Evolutionary conservation across 306 rosid genomes (phyloP), one percentile per base, ranked within the genome.

Genomic region (Dalbergia cultrata): DNA sequence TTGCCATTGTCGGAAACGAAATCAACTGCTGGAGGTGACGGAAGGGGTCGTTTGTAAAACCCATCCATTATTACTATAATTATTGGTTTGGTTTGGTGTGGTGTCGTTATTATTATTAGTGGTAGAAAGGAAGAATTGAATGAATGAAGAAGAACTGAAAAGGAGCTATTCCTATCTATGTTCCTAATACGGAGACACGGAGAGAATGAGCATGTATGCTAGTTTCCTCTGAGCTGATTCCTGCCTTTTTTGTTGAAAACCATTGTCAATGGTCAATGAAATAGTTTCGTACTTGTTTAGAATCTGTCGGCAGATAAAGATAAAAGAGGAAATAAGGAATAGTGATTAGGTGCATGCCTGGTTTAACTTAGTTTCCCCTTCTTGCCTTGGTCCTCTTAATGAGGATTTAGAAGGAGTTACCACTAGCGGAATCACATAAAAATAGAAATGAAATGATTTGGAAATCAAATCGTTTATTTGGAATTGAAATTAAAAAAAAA

Each of bases 21-120:
- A 31, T 80, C 84, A 73, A 80, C 74, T 13, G 80, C 80, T 3
- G 80, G 84, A 73, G 84, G 84, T 8, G 80, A 72, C 16, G 79
- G 54, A 54, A 80, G 80, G 13, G 59, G 34, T 39, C 64, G 17
- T 49, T 73, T 80, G 80, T 80, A 80, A 18, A 73, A 80, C 6
- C 84, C 80, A 18, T 73, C 18, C 80, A 69, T 52, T 11, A 5
- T 9, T 5, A 10, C 22, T 19, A 10, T 34, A 34, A 34, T 37
- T 37, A 37, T 37, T 4, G 7, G 5, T 37, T 21, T 21, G 22
- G 7, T 35, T 47, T 13, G n/a, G 1, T n/a, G 14, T 65, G 26
- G 31, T 26, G 31, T 26, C 31, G 31, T 26, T 26, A 17, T 53
- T 53, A 53, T 16, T n/a, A 53, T 5, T 14, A 53, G 59, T 6